These are phyloP conservation scores for Lactarius evosmus DNA, from an alignment of 768 basidiomycete genomes.

Conservation along the genomic window DNA sequence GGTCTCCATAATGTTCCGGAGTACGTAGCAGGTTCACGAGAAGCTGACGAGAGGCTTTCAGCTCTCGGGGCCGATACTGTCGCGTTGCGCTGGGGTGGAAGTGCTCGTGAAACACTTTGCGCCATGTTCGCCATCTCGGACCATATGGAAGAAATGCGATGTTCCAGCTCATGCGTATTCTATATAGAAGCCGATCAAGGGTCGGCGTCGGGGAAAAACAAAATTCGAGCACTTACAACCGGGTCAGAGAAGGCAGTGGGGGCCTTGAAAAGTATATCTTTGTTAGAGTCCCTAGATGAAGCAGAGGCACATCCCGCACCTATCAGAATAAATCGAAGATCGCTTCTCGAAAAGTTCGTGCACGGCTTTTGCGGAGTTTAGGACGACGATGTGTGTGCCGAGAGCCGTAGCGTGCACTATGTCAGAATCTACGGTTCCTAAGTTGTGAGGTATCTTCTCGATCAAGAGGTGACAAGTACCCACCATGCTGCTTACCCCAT, in stretches of 20 bases:
- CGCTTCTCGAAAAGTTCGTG: slow-evolving; percentile 28
- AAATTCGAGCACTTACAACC: slow-evolving; percentile 12
- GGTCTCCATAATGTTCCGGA: slow-evolving; percentile 19
- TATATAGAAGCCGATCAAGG: not conserved
- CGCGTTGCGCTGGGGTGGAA: slow-evolving; percentile 15
- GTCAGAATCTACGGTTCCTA: slow-evolving; percentile 20
- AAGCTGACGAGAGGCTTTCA: slow-evolving; percentile 22
- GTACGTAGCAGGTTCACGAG: slow-evolving; percentile 19
- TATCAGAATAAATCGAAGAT: slow-evolving; percentile 27
- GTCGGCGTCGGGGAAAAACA: not conserved
- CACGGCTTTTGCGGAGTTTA: slow-evolving; percentile 39
- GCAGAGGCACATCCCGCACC: slow-evolving; percentile 5
- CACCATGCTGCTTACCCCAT: slow-evolving; percentile 30
- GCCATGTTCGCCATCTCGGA: slow-evolving; percentile 18
- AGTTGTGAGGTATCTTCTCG: not conserved
- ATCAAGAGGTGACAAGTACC: not conserved
- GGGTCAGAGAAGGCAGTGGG: slow-evolving; percentile 17
- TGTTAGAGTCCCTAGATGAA: not conserved
- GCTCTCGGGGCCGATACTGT: slow-evolving; percentile 20
- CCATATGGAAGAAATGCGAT: slow-evolving; percentile 24
- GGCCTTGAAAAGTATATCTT: slow-evolving; percentile 6
- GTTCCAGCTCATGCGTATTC: slow-evolving; percentile 24
- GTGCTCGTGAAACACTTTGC: slow-evolving; percentile 22
- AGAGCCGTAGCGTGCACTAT: slow-evolving; percentile 23
- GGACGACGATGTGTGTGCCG: slow-evolving; percentile 23